Conservation (phyloP, 1,139 yeast species). For the Yamadazyma sp. region DNA sequence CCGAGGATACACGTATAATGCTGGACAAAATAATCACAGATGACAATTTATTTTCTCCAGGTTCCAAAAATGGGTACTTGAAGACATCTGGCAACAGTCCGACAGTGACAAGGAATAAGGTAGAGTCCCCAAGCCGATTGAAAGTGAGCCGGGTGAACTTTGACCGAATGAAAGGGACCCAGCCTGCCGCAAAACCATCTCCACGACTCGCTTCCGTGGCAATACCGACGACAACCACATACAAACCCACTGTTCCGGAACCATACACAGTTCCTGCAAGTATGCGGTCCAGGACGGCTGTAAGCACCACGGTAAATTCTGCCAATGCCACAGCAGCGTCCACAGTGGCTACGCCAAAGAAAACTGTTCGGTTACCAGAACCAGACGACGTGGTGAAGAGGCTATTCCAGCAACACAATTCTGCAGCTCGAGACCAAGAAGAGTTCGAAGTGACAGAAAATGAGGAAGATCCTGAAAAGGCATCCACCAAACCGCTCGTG, state of each 20-base stretch:
- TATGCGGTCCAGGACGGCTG: neutral
- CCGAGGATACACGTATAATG: slow-evolving; percentile 17
- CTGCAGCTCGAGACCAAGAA: slow-evolving; percentile 3
- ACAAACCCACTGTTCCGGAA: too few relatives aligned
- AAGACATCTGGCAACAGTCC: slow-evolving; percentile 4
- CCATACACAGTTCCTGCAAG: neutral
- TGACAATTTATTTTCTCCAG: slow-evolving; percentile 23
- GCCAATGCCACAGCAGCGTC: neutral
- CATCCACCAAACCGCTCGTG: slow-evolving; percentile 9
- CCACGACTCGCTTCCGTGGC: too few relatives aligned
- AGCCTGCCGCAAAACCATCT: neutral
- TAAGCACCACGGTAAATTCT: neutral
- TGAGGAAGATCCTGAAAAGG: slow-evolving; percentile 13
- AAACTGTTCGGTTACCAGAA: neutral
- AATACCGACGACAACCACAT: too few relatives aligned
- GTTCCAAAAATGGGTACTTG: slow-evolving; percentile 4
- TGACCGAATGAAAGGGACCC: neutral
- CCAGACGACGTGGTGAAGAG: slow-evolving; percentile 4
- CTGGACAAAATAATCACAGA: slow-evolving; percentile 21
- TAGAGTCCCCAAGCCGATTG: slow-evolving; percentile 2
- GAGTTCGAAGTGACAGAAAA: slow-evolving; percentile 4
- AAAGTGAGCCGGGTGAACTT: slow-evolving; percentile 3
- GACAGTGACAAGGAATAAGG: neutral
- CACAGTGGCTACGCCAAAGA: slow-evolving; percentile 1
- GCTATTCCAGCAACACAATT: neutral